These are phyloP conservation scores for Monosporascus sp. DNA, from an alignment of 2,329 filamentous ascomycete species.

Conservation along the genomic window DNA sequence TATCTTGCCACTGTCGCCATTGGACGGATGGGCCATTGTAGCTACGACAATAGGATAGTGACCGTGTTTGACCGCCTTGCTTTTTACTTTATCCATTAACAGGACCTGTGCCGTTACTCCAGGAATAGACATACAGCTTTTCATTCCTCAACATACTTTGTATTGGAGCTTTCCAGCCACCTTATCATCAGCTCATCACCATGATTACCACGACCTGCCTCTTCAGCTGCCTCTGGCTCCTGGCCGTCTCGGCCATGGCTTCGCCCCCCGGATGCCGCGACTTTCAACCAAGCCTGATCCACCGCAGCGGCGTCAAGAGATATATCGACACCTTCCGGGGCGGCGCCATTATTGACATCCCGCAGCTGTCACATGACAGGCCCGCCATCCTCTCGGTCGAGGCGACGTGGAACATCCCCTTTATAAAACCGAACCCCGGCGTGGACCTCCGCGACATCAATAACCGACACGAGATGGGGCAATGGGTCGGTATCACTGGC, in stretches of 20 bases:
- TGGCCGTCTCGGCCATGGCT: neutral
- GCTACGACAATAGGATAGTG: too few relatives aligned
- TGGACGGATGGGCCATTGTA: too few relatives aligned
- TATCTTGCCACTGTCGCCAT: too few relatives aligned
- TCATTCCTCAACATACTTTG: too few relatives aligned
- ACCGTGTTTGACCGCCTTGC: too few relatives aligned
- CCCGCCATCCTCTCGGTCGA: neutral
- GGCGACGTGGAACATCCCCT: neutral
- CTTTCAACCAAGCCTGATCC: neutral
- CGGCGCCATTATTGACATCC: neutral
- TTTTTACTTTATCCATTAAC: too few relatives aligned
- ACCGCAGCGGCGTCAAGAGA: neutral
- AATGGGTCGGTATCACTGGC: neutral
- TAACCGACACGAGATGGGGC: neutral
- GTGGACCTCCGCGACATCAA: neutral
- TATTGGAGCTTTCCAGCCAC: too few relatives aligned
- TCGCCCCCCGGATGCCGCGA: neutral
- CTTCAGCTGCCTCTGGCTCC: neutral
- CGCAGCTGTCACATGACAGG: neutral
- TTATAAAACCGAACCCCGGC: neutral
- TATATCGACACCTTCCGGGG: neutral
- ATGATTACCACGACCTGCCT: neutral
- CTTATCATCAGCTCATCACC: neutral
- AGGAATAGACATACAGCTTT: too few relatives aligned
- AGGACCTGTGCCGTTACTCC: too few relatives aligned